Base-by-base conservation (phyloP, 805 yeast species). In the Lipomyces yamadae region DNA sequence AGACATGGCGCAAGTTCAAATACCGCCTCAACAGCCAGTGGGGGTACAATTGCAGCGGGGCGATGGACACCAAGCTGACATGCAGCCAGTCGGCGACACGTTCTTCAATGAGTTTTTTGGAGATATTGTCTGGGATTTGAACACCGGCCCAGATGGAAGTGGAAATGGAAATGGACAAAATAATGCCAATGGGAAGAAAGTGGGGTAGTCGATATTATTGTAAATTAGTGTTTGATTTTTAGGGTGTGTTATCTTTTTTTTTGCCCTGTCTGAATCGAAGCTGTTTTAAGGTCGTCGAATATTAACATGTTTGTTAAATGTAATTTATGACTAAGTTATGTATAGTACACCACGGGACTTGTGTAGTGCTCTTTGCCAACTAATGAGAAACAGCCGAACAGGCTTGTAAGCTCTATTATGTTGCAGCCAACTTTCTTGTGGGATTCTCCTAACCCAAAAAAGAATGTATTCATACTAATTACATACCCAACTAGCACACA, bases 61-160 rank as follows among this genome's bases (percentile, higher is more conserved):
- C 59, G 48, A 33, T 6, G 18, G 29, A 37, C 13, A 10, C 55
- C 48, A 18, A n/a, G 54, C 18, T 24, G 53, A 6, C 13, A 61
- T 24, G 34, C n/a, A n/a, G 7, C 6, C 18, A 15, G 54, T 61
- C 10, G 58, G 59, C 42, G 70, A 67, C 45, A 56, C 66, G n/a
- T 65, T 65, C 32, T 67, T 67, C 18, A 58, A 65, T 5, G 70
- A 65, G 58, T 65, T 67, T 11, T 67, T 67, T 37, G 70, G 70
- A 11, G 70, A 65, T 42, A 63, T 65, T 56, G 55, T 39, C 1
- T 67, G 70, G 70, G 67, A 67, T 42, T 15, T 64, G n/a, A 52
- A 56, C 13, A 5, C 48, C 18, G 48, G 24, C 4, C 10, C 8
- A 42, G 48, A 18, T 42, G 48, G 48, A 15, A 42, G n/a, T 10